These are phyloP conservation scores for Aspergillus funiculosus DNA, from an alignment of 495 filamentous ascomycete genomes.

Conservation along the genomic window DNA sequence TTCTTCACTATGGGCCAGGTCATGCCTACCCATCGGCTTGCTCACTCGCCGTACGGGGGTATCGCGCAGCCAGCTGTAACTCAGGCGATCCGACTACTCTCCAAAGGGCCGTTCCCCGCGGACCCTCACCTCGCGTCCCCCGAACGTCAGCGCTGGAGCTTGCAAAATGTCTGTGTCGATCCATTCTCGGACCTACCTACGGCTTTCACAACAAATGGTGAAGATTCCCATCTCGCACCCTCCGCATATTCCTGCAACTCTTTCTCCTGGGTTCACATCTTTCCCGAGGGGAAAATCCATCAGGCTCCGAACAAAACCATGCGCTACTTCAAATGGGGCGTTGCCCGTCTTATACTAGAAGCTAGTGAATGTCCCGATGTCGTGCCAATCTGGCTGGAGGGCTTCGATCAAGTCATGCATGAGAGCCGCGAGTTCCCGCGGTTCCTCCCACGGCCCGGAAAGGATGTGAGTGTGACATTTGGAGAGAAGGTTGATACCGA, in stretches of 20 bases:
- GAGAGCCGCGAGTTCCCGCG: slow-evolving; percentile 74
- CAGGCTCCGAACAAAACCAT: slow-evolving; percentile 73
- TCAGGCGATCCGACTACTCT: slow-evolving; percentile 78
- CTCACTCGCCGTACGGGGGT: slow-evolving; percentile 63
- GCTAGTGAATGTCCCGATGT: slow-evolving; percentile 74
- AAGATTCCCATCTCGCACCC: slow-evolving; percentile 52
- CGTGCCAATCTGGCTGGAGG: slow-evolving; percentile 91
- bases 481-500: slow-evolving; percentile 47
- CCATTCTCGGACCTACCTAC: slow-evolving; percentile 45
- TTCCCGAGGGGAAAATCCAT: slow-evolving; percentile 90
- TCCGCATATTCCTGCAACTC: slow-evolving; percentile 57
- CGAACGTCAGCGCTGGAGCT: slow-evolving; percentile 35
- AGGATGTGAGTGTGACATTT: slow-evolving; percentile 68
- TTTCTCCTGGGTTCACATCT: slow-evolving; percentile 85
- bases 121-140: slow-evolving; percentile 33
- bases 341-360: slow-evolving; percentile 84
- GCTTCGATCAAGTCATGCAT: slow-evolving; percentile 77
- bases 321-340: slow-evolving; percentile 97
- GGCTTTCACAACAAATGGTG: slow-evolving; percentile 45
- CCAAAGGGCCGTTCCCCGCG: slow-evolving; percentile 51
- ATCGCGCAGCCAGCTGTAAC: slow-evolving; percentile 87
- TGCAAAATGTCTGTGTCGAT: slow-evolving; percentile 42
- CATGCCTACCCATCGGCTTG: slow-evolving; percentile 75
- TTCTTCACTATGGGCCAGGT: slow-evolving; percentile 89
- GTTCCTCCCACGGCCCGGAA: slow-evolving; percentile 69